Percentiles rank a stretch among this genome's conserved stretches.
Evolutionary conservation across 2,329 filamentous ascomycete species (phyloP).

Genomic region (Aaosphaeria arxii): DNA sequence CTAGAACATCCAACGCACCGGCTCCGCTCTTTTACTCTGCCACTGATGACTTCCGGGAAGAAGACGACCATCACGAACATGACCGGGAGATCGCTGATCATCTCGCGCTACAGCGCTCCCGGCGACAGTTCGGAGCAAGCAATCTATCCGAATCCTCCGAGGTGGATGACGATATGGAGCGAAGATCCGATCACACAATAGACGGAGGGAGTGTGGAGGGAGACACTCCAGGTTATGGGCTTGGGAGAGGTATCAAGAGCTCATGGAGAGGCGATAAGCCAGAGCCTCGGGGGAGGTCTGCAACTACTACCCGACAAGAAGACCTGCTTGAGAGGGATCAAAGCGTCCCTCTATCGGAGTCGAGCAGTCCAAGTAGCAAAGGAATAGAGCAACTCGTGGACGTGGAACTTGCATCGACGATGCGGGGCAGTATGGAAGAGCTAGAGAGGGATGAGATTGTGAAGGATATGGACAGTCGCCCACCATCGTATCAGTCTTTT

Average conservation of each 20-base stretch:
- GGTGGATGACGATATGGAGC: conserved; percentile 66
- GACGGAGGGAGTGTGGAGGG: conserved; percentile 46
- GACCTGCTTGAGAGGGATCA: conserved; percentile 38
- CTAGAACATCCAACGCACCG: conserved; percentile 70
- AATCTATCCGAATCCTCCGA: conserved; percentile 83
- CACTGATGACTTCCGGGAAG: conserved; percentile 85
- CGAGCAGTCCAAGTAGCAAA: conserved; percentile 47
- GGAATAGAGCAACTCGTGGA: conserved; percentile 75
- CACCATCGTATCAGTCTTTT: conserved; percentile 58
- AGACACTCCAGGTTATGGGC: conserved; percentile 37
- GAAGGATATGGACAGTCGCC: conserved; percentile 48
- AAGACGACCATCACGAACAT: conserved; percentile 88
- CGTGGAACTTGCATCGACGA: conserved; percentile 72
- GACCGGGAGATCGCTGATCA: conserved; percentile 91
- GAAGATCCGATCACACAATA: conserved; percentile 46
- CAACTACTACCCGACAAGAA: conserved; percentile 23
- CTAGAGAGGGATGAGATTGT: conserved; percentile 30
- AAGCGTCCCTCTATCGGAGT: conserved; percentile 41
- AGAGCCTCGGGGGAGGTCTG: conserved; percentile 37
- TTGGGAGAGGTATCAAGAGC: conserved; percentile 53
- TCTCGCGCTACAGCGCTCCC: conserved; percentile 84
- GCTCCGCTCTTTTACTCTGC: conserved; percentile 94
- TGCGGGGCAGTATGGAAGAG: conserved; percentile 45
- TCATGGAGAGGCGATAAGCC: conserved; percentile 54
- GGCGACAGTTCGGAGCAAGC: conserved; percentile 81